Evolutionary conservation across 306 rosid genomes (phyloP), one percentile per base, ranked within the genome.

Genomic region (Quercus variabilis): DNA sequence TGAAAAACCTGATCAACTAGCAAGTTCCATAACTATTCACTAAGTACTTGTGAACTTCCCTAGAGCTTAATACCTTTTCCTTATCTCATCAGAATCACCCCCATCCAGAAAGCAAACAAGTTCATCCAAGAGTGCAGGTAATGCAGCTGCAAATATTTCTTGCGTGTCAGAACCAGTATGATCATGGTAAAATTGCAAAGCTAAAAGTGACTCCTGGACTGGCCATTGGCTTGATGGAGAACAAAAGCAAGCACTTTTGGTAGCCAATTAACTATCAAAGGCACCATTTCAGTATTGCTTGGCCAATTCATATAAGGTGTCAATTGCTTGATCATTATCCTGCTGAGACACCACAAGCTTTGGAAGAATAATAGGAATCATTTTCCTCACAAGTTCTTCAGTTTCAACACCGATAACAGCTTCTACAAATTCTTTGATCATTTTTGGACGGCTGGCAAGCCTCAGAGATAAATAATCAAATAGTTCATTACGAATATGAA

Each of bases 211-310:
- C 74, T 84, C 89, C 71, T 71, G 33, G 33, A 31, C 33, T 31
- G 87, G 55, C 78, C 94, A 86, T 92, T 92, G 73, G 85, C 82
- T 86, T 74, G 92, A 75, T 86, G 91, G 81, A 95, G 94, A 83
- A 87, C 95, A 88, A 85, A 95, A 72, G 98, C 97, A 84, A 95
- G 94, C 79, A 95, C 98, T 91, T 92, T 91, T n/a, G 97, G 98
- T 60, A 92, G 83, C 97, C 95, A 95, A 75, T 86, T 82, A 76
- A 90, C 86, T 76, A 85, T 75, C 71, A 92, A 75, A 74, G 91
- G 74, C 71, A 74, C 89, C 91, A 90, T 43, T 84, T 91, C 97
- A 70, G 89, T 89, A 73, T 91, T 84, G 87, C 86, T 87, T 90
- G 74, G 94, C 97, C 83, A 95, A 85, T 88, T 90, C 97, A 75